These are phyloP conservation scores for Leishmania lainsoni DNA, from an alignment of 208 protist species.

Conservation along the genomic window DNA sequence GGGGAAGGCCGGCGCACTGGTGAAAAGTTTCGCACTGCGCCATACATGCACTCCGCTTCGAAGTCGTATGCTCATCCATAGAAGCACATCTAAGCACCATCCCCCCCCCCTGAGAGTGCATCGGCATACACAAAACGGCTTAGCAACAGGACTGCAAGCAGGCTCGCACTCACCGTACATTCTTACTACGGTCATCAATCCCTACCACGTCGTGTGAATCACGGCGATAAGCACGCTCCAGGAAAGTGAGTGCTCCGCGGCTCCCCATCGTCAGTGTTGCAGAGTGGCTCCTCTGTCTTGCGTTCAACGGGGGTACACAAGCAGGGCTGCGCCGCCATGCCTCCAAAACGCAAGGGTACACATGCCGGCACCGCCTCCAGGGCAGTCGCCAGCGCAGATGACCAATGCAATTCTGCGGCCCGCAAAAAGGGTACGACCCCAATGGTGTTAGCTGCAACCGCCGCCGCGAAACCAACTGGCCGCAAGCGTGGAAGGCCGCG, in stretches of 20 bases:
- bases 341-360: background rate
- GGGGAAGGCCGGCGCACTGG: background rate
- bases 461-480: background rate
- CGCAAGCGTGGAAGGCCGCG: conserved; percentile 3
- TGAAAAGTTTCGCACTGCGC: too few species aligned
- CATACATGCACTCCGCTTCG: background rate
- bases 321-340: background rate
- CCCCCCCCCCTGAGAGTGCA: background rate
- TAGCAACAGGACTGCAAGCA: background rate
- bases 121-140: background rate
- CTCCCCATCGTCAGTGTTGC: background rate
- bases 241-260: background rate
- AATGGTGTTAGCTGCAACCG: too few species aligned
- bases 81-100: background rate
- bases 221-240: background rate
- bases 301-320: background rate
- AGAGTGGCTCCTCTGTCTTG: background rate
- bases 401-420: background rate
- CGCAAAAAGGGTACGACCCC: background rate
- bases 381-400: background rate
- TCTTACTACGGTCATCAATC: background rate
- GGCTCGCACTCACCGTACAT: background rate
- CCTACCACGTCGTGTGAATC: background rate
- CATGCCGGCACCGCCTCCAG: background rate
- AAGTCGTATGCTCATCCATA: background rate